Conservation (phyloP, 2,329 filamentous ascomycete genomes). For the Phialocephala sp. region DNA sequence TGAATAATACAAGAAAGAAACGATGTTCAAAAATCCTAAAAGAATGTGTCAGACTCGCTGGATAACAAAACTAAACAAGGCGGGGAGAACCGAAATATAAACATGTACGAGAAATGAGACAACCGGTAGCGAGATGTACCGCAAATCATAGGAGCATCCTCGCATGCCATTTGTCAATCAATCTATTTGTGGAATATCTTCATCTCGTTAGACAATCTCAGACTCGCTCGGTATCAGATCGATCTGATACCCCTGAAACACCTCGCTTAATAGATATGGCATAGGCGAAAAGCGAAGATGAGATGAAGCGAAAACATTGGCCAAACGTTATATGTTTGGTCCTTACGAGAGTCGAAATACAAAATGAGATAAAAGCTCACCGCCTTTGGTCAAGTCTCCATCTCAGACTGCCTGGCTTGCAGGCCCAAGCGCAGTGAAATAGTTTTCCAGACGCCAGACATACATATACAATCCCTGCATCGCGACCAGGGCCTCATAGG, state of each 20-base stretch:
- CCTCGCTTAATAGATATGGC: neutral
- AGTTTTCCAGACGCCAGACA: neutral
- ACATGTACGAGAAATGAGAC: constrained; percentile 3
- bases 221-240: constrained; percentile 1
- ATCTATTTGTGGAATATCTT: neutral
- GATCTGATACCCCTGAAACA: constrained; percentile 2
- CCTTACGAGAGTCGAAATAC: neutral
- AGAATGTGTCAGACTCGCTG: constrained; percentile 4
- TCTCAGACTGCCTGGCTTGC: neutral
- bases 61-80: neutral
- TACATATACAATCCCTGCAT: neutral
- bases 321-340: neutral
- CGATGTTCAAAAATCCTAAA: neutral
- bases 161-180: constrained; percentile 6
- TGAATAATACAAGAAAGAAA: neutral
- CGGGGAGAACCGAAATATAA: constrained; percentile 1
- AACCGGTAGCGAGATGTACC: neutral
- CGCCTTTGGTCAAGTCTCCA: neutral
- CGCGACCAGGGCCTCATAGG: neutral
- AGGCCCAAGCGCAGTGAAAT: neutral
- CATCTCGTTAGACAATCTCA: neutral
- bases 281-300: neutral
- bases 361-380: neutral
- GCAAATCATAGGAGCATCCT: constrained; percentile 7
- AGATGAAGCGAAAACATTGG: constrained; percentile 6